Percentiles rank a stretch among this genome's conserved stretches.
phyloP scores from a whole-genome alignment of 2,329 filamentous ascomycete genomes.

The Trichoderma atroviride region DNA sequence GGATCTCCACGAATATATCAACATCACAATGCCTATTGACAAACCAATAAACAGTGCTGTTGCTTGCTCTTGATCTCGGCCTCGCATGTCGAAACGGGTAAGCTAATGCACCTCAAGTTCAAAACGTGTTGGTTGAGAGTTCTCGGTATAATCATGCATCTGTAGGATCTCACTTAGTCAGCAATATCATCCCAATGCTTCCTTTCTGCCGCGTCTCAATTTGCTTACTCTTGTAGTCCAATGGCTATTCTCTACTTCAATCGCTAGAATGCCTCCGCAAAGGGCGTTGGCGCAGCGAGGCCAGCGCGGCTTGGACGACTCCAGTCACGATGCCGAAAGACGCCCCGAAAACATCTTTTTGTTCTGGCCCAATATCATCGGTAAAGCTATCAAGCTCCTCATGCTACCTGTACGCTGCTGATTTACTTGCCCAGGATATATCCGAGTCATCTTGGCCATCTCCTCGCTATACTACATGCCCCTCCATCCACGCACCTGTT shows the following conservation, averaged over 20 bases:
- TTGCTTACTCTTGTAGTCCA: not conserved
- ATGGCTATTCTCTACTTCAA: not conserved
- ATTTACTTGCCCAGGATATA: constrained; percentile 62
- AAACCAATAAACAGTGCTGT: not conserved
- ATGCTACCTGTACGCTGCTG: not conserved
- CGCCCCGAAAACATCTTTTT: constrained; percentile 73
- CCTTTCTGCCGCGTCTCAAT: not conserved
- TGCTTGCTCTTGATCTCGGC: not conserved
- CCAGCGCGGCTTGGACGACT: not conserved
- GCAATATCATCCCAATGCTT: not conserved
- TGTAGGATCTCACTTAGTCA: not conserved
- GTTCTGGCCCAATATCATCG: constrained; percentile 78
- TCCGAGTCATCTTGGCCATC: constrained; percentile 74
- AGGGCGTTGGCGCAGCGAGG: not conserved
- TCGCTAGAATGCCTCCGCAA: not conserved
- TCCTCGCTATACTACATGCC: constrained; percentile 98
- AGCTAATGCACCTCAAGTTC: not conserved
- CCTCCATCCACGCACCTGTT: constrained; percentile 90
- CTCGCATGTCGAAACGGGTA: not conserved
- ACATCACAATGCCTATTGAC: not conserved
- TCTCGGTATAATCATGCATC: not conserved
- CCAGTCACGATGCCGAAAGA: not conserved
- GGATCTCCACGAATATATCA: not conserved
- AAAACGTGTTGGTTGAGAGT: not conserved
- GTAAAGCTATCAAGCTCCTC: constrained; percentile 45